Evolutionary conservation across 1,284 basidiomycete genomes (phyloP), one percentile per base, ranked within the genome.

Genomic region (Ustilago lituana): DNA sequence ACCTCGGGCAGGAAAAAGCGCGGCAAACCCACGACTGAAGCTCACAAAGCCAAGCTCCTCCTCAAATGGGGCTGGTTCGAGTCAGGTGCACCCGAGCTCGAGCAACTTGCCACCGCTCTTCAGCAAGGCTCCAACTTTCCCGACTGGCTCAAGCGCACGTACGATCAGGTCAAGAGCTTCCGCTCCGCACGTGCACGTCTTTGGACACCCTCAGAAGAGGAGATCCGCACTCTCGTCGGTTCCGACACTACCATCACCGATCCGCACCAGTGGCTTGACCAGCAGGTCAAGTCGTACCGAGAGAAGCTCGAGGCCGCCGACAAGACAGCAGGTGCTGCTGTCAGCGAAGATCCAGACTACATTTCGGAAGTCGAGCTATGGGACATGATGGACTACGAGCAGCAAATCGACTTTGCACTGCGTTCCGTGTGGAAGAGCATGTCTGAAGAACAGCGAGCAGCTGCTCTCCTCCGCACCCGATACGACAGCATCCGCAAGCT

Each of bases 401-500:
- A 64, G 56, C 65, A 71, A 36, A 37, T 63, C 1, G 76, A 78
- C 23, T 55, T 67, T 26, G 60, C 50, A 10, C 50, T 79, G 19
- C 53, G 60, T 20, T 35, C 38, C 3, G 31, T 73, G 14, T 79
- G 77, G 74, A 4, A 31, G 9, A 33, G 19, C 14, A 44, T 79
- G 61, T 33, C 57, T 0, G 33, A 53, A 7, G 44, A 62, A 22
- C 57, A 64, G 49, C 52, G 65, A 23, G 43, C 45, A 7, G 55
- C 29, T 2, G 72, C 70, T 14, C 31, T 74, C n/a, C 46, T 69
- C 9, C 59, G 67, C 5, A 52, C 49, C 8, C 37, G 68, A 8
- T 77, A 59, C 58, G 70, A 73, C 14, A 67, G 71, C 51, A 61
- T 73, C 24, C 64, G 78, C 22, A 73, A 67, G 32, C 58, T 81